Base-by-base conservation (phyloP, 2,329 filamentous ascomycete species). In the Calonectria pauciramosa region DNA sequence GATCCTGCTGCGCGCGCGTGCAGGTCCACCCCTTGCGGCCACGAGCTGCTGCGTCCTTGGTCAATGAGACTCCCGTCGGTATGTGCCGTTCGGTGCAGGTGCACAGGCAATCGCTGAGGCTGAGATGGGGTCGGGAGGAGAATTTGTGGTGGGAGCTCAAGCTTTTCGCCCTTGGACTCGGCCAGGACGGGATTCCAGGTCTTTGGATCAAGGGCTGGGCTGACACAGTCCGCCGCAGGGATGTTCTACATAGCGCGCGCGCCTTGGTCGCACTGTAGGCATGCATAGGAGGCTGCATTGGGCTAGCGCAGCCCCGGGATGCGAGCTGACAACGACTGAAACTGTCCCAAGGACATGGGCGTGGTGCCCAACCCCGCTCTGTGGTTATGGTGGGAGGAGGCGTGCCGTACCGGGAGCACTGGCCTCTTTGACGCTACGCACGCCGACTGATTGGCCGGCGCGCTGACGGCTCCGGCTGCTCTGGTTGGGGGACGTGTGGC, bases 341-440 rank as follows among this genome's bases (percentile, higher is more conserved):
- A 56, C 52, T n/a, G 52, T 56, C 52, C 52, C 52, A 56, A 56
- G 52, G 52, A 56, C 52, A 56, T 56, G 52, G 52, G 28, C 32
- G 52, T 34, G 52, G 52, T 56, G 52, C 52, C 52, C 52, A 56
- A 56, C 52, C 52, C 52, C 52, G 20, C 52, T 20, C 30, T 20
- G 3, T 34, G 52, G 28, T 34, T 14, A 56, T 56, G 52, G 52
- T n/a, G 52, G 18, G 52, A 56, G 52, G 32, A 56, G 52, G 32
- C 52, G 49, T 28, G 52, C 52, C 52, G 52, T 56, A 56, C 52
- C 52, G 52, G 52, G 41, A 44, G 41, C 41, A 56, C 32, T 30
- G 32, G 7, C 28, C 49, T 14, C 51, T 54, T 54, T 54, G 34
- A 9, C 10, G 32, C 18, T 56, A 54, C n/a, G n/a, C n/a, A 54